Evolutionary conservation across 1,139 yeast genomes (phyloP).

Genomic region (Suhomyces atakaporum): DNA sequence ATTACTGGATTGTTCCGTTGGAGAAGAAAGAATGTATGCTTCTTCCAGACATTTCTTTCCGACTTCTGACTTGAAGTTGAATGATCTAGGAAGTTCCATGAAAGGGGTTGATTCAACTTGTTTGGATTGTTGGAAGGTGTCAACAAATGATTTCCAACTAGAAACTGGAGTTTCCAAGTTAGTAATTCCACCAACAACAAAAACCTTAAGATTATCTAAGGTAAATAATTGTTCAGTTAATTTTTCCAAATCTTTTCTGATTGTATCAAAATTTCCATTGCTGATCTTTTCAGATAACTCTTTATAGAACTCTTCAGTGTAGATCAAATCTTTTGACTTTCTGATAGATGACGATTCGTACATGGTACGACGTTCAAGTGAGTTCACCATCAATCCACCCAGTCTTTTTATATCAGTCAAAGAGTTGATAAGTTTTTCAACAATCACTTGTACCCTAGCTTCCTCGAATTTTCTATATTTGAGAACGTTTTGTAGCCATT

Average conservation of each 20-base stretch:
- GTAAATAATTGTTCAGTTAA: constrained; percentile 60
- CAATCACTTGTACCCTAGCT: constrained; percentile 63
- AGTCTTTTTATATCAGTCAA: constrained; percentile 80
- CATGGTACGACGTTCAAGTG: constrained; percentile 56
- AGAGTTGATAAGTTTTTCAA: constrained; percentile 75
- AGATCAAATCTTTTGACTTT: constrained; percentile 65
- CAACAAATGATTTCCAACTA: constrained; percentile 57
- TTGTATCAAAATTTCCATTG: constrained; percentile 47
- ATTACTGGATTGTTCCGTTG: constrained; percentile 88
- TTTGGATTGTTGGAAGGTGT: constrained; percentile 14
- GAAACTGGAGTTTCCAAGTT: constrained; percentile 56
- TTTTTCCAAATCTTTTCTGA: constrained; percentile 56
- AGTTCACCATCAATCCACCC: constrained; percentile 71
- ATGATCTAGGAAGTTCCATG: constrained; percentile 52
- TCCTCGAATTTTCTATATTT: constrained; percentile 71
- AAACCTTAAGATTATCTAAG: constrained; percentile 62
- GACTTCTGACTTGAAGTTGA: constrained; percentile 53
- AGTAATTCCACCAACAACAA: constrained; percentile 69
- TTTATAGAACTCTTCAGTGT: constrained; percentile 60
- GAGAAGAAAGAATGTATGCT: constrained; percentile 71
- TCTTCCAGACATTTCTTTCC: constrained; percentile 56
- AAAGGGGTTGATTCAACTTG: constrained; percentile 22
- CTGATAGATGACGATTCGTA: constrained; percentile 62
- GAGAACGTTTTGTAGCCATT: constrained; percentile 72
- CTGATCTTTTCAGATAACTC: constrained; percentile 53